phyloP scores from a whole-genome alignment of 1,284 basidiomycete genomes.

The Termitomyces sp. region DNA sequence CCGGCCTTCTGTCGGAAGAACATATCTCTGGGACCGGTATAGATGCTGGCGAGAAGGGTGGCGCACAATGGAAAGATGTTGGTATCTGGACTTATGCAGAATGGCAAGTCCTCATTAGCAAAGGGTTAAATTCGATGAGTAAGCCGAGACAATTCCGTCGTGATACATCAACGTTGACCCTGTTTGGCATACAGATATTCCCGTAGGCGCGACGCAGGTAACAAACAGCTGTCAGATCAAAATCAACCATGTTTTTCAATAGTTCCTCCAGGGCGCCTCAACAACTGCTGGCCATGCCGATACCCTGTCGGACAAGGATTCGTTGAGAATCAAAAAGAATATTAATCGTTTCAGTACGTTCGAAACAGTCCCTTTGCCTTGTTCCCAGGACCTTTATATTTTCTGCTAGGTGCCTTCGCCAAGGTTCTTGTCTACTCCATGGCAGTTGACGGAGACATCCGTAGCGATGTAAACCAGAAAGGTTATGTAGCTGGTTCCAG shows the following conservation, averaged over 20 bases:
- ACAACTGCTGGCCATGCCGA: slow-evolving; percentile 69
- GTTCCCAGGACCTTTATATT: neutral
- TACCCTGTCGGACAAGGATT: slow-evolving; percentile 54
- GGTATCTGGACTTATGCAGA: slow-evolving; percentile 87
- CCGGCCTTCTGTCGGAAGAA: slow-evolving; percentile 72
- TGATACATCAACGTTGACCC: neutral
- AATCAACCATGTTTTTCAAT: neutral
- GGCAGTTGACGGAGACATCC: slow-evolving; percentile 72
- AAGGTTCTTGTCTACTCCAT: slow-evolving; percentile 91
- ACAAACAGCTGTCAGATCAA: slow-evolving; percentile 26
- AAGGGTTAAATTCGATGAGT: slow-evolving; percentile 88
- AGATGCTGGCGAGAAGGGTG: slow-evolving; percentile 46
- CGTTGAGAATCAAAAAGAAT: slow-evolving; percentile 74
- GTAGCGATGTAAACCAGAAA: slow-evolving; percentile 34
- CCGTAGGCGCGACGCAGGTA: slow-evolving; percentile 65
- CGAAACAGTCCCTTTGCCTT: slow-evolving; percentile 3
- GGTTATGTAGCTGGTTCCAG: slow-evolving; percentile 83
- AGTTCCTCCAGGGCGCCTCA: slow-evolving; percentile 46
- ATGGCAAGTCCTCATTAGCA: slow-evolving; percentile 83
- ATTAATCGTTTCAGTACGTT: slow-evolving; percentile 62
- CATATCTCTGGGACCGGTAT: slow-evolving; percentile 63
- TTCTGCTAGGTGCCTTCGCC: slow-evolving; percentile 66
- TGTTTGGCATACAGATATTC: slow-evolving; percentile 48
- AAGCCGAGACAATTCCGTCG: slow-evolving; percentile 27
- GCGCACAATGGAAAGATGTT: slow-evolving; percentile 67